phyloP scores from a whole-genome alignment of 306 rosid genomes.

The Clitoria ternatea region DNA sequence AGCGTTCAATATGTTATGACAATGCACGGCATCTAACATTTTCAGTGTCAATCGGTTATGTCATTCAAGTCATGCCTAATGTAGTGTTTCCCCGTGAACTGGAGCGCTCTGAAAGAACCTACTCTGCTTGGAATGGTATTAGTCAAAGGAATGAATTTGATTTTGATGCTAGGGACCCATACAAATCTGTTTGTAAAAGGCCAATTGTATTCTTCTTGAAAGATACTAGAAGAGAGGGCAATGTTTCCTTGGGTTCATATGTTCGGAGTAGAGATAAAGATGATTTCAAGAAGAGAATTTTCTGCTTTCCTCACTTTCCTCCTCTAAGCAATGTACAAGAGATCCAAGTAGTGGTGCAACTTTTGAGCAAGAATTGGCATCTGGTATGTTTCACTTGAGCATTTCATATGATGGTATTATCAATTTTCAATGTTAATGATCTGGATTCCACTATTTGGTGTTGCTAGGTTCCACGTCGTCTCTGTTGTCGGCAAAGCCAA shows the following conservation, averaged over 20 bases:
- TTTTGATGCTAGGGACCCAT: constrained; percentile 64
- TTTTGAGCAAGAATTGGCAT: constrained; percentile 67
- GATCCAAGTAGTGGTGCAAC: constrained; percentile 47
- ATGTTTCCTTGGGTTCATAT: constrained; percentile 60
- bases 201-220: constrained; percentile 60
- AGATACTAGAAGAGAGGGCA: constrained; percentile 41
- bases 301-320: constrained; percentile 56
- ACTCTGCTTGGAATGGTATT: constrained; percentile 74
- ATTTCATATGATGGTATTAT: constrained; percentile 10
- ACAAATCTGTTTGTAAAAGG: constrained; percentile 58
- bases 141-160: constrained; percentile 57
- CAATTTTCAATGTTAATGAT: constrained; percentile 5
- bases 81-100: constrained; percentile 66
- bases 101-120: constrained; percentile 73
- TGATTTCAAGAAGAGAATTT: constrained; percentile 53
- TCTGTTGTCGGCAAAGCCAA: constrained; percentile 58
- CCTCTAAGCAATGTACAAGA: constrained; percentile 42
- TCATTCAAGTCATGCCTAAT: constrained; percentile 56
- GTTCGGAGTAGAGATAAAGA: constrained; percentile 42
- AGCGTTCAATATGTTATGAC: constrained; percentile 71
- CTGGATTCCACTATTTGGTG: constrained; percentile 17
- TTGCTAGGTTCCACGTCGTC: constrained; percentile 58
- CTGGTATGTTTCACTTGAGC: constrained; percentile 44
- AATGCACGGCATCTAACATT: constrained; percentile 41
- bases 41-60: constrained; percentile 70